Percentiles rank a stretch among this genome's conserved stretches.
These are phyloP conservation scores for Hypoxylon sp. DNA, from an alignment of 2,329 filamentous ascomycete species.

Conservation along the genomic window DNA sequence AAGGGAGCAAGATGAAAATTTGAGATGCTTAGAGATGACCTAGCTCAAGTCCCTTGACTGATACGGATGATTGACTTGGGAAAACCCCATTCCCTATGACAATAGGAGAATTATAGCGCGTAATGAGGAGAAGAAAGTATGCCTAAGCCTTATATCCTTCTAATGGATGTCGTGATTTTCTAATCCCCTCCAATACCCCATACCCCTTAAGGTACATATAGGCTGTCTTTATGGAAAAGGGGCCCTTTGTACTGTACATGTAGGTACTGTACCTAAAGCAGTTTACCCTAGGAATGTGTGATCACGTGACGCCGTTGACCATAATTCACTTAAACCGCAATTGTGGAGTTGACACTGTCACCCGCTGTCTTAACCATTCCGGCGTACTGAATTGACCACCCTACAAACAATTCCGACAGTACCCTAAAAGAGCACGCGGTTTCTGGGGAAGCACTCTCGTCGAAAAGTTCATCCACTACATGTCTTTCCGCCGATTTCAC, in stretches of 20 bases:
- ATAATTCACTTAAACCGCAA: slow-evolving; percentile 1
- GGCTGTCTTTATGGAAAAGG: neutral
- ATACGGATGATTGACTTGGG: too few species aligned
- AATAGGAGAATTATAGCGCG: too few species aligned
- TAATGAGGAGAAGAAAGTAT: neutral
- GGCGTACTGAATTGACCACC: neutral
- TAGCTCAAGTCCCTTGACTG: neutral
- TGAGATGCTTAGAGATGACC: neutral
- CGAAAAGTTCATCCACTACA: neutral
- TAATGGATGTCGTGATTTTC: neutral
- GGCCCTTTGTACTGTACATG: neutral
- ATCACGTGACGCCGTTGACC: slow-evolving; percentile 2
- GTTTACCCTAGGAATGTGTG: neutral
- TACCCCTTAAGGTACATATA: neutral
- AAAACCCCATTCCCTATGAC: too few species aligned
- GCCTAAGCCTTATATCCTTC: neutral
- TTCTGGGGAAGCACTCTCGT: neutral
- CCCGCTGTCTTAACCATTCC: too few species aligned
- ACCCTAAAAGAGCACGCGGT: neutral
- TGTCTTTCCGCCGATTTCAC: neutral
- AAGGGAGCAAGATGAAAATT: neutral
- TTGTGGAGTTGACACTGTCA: too few species aligned
- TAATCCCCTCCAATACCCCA: neutral
- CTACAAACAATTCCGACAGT: neutral
- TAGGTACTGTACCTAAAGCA: neutral